Conservation (phyloP, 768 basidiomycete genomes). For the Agrocybe praecox region DNA sequence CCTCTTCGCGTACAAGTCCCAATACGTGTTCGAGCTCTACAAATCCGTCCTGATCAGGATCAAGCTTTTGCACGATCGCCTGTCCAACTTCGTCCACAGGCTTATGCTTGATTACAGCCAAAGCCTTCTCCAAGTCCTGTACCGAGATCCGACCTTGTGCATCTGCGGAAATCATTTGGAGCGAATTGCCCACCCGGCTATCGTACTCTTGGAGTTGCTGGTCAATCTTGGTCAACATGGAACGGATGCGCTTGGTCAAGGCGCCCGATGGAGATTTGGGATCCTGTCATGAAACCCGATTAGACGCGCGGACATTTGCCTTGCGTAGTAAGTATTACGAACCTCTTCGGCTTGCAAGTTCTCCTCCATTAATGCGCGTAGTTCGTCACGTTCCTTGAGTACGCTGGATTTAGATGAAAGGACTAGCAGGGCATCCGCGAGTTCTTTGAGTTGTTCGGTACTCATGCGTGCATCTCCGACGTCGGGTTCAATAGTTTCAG, state of each 20-base stretch:
- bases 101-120: constrained; percentile 91
- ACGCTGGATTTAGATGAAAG: constrained; percentile 94
- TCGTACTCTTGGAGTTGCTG: constrained; percentile 92
- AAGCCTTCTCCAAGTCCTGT: constrained; percentile 85
- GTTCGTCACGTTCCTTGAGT: constrained; percentile 93
- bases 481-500: constrained; percentile 60
- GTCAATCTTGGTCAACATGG: constrained; percentile 96
- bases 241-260: constrained; percentile 93
- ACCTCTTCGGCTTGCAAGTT: constrained; percentile 90
- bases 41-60: constrained; percentile 94
- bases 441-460: constrained; percentile 91
- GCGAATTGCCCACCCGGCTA: constrained; percentile 76
- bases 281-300: constrained; percentile 43
- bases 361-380: constrained; percentile 91
- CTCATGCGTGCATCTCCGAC: constrained; percentile 87
- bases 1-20: constrained; percentile 86
- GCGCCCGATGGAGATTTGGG: constrained; percentile 81
- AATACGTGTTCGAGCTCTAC: constrained; percentile 95
- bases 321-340: constrained; percentile 6
- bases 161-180: constrained; percentile 86
- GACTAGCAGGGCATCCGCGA: constrained; percentile 88
- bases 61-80: constrained; percentile 88
- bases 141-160: constrained; percentile 89
- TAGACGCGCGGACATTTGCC: not conserved
- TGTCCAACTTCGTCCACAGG: constrained; percentile 90